Evolutionary conservation across 352 stramenopile species (phyloP).

Genomic region (Phytophthora fragariaefolia): DNA sequence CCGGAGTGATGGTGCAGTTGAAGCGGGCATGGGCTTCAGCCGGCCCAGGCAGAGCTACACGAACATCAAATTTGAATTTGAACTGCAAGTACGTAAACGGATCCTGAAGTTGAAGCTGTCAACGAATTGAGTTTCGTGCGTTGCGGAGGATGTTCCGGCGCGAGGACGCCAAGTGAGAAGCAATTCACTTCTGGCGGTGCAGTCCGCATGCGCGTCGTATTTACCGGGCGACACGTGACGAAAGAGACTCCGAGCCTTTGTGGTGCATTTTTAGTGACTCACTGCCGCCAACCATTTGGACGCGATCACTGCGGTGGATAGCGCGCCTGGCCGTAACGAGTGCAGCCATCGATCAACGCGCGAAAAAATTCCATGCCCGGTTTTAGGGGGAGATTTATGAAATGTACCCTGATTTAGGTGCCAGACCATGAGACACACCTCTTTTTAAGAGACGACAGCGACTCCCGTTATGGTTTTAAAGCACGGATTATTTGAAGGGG

Average conservation of each 20-base stretch:
- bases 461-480: slow-evolving; percentile 1
- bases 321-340: background rate
- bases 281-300: background rate
- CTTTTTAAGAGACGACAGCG: no score
- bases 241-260: background rate
- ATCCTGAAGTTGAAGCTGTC: slow-evolving; percentile 5
- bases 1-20: slow-evolving; percentile 34
- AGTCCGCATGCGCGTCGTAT: no score
- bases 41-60: background rate
- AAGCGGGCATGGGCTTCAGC: slow-evolving; percentile 25
- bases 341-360: background rate
- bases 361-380: background rate
- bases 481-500: background rate
- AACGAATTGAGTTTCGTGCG: background rate
- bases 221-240: background rate
- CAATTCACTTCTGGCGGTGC: background rate
- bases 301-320: background rate
- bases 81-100: background rate
- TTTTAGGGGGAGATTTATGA: no score
- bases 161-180: no score
- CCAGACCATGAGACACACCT: no score
- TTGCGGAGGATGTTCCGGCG: background rate
- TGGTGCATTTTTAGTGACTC: background rate
- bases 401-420: background rate
- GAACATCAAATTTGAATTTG: slow-evolving; percentile 15